Evolutionary conservation across 495 filamentous ascomycete species (phyloP).

Genomic region (Glonium stellatum): DNA sequence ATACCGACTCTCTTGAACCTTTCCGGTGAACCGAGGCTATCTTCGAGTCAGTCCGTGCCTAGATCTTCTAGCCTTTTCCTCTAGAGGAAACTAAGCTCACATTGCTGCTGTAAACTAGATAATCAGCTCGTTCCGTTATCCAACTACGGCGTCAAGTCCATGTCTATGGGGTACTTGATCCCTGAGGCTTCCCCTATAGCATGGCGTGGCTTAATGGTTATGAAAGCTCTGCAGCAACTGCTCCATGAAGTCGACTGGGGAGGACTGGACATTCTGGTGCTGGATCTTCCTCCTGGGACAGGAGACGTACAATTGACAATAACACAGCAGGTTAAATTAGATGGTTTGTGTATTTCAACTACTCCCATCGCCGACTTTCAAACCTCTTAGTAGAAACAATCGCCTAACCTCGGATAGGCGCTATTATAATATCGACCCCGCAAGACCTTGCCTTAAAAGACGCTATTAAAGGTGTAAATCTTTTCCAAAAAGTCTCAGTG

Average conservation of each 20-base stretch:
- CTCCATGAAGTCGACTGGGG: constrained; percentile 92
- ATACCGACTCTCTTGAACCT: constrained; percentile 87
- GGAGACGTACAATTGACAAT: constrained; percentile 92
- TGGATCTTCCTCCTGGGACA: constrained; percentile 91
- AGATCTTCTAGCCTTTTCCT: background rate
- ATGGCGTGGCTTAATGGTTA: constrained; percentile 95
- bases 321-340: constrained; percentile 79
- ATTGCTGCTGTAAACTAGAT: constrained; percentile 39
- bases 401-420: constrained; percentile 41
- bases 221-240: constrained; percentile 93
- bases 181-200: constrained; percentile 68
- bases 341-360: constrained; percentile 45
- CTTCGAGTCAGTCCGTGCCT: constrained; percentile 13
- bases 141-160: constrained; percentile 95
- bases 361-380: background rate
- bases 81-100: background rate
- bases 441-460: constrained; percentile 86
- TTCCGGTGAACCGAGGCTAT: constrained; percentile 56
- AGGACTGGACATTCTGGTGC: constrained; percentile 70
- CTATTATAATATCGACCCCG: constrained; percentile 87
- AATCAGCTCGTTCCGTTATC: constrained; percentile 79
- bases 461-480: constrained; percentile 79
- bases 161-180: constrained; percentile 96
- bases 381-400: background rate
- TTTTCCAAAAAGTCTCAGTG: constrained; percentile 78